These are phyloP conservation scores for Trichoderma semiorbis DNA, from an alignment of 2,329 filamentous ascomycete genomes.

Conservation along the genomic window DNA sequence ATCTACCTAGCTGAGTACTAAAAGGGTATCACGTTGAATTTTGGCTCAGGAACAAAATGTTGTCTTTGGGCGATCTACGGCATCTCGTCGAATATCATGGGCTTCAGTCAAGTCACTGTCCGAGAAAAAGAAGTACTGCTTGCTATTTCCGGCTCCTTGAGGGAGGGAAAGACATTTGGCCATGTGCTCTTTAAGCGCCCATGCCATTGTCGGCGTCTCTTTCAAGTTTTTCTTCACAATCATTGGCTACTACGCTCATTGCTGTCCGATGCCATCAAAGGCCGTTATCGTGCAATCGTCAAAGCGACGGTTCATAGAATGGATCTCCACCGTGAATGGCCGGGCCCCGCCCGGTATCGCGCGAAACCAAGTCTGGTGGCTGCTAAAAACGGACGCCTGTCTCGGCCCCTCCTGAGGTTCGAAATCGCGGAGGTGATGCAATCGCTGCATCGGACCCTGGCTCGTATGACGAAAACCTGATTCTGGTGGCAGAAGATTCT, in stretches of 20 bases:
- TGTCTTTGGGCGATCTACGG: background rate
- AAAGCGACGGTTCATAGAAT: background rate
- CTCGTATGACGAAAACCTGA: slow-evolving; percentile 12
- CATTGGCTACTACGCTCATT: background rate
- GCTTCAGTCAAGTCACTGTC: background rate
- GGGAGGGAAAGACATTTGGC: background rate
- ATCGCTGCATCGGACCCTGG: background rate
- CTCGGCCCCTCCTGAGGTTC: slow-evolving; percentile 7
- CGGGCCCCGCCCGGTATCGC: background rate
- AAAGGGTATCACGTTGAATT: background rate
- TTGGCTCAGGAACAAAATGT: background rate
- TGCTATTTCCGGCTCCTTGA: background rate
- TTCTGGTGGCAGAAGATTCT: background rate
- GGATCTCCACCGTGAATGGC: background rate
- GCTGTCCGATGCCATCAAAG: background rate
- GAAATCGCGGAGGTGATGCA: slow-evolving; percentile 1
- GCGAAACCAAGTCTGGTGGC: background rate
- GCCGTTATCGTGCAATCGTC: background rate
- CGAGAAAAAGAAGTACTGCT: background rate
- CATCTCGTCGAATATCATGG: background rate
- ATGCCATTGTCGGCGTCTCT: background rate
- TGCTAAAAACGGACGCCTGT: background rate
- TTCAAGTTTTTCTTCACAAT: background rate
- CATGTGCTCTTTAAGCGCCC: background rate
- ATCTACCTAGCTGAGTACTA: background rate